These are phyloP conservation scores for Blastosporella zonata DNA, from an alignment of 1,284 basidiomycete species.

Conservation along the genomic window DNA sequence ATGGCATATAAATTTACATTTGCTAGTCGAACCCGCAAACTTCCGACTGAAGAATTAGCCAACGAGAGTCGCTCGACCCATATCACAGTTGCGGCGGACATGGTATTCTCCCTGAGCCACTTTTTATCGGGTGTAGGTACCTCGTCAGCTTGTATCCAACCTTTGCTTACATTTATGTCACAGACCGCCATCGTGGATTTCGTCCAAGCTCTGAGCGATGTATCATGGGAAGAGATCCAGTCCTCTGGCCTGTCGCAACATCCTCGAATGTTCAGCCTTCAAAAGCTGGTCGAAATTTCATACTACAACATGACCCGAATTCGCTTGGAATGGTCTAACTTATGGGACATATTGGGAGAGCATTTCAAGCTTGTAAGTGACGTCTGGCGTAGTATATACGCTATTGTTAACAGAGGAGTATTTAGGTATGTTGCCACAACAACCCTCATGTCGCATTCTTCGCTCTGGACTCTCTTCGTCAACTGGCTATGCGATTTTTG, in stretches of 20 bases:
- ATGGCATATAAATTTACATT: constrained; percentile 8
- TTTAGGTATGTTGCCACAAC: constrained; percentile 92
- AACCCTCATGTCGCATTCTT: constrained; percentile 98
- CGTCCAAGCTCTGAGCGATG: constrained; percentile 92
- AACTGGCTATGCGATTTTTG: constrained; percentile 97
- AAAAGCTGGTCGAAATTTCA: constrained; percentile 98
- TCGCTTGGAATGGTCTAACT: constrained; percentile 96
- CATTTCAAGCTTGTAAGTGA: constrained; percentile 92
- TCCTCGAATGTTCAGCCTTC: constrained; percentile 94
- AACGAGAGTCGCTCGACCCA: constrained; percentile 97
- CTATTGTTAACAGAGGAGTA: constrained; percentile 1
- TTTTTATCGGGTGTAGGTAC: constrained; percentile 85
- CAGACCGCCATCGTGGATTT: constrained; percentile 98
- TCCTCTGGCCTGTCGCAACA: constrained; percentile 92
- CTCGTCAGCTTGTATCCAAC: constrained; percentile 2
- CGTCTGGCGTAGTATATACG: not conserved
- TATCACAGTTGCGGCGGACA: constrained; percentile 97
- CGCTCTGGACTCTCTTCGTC: constrained; percentile 95
- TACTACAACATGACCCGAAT: constrained; percentile 99
- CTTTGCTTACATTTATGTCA: constrained; percentile 12
- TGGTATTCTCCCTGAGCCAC: constrained; percentile 97
- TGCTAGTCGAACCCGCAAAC: constrained; percentile 58
- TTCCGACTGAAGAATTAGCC: constrained; percentile 90
- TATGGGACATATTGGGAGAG: constrained; percentile 98
- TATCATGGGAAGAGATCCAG: constrained; percentile 99